phyloP scores from a whole-genome alignment of 805 yeast species.

The Starmerella sirachaensis region DNA sequence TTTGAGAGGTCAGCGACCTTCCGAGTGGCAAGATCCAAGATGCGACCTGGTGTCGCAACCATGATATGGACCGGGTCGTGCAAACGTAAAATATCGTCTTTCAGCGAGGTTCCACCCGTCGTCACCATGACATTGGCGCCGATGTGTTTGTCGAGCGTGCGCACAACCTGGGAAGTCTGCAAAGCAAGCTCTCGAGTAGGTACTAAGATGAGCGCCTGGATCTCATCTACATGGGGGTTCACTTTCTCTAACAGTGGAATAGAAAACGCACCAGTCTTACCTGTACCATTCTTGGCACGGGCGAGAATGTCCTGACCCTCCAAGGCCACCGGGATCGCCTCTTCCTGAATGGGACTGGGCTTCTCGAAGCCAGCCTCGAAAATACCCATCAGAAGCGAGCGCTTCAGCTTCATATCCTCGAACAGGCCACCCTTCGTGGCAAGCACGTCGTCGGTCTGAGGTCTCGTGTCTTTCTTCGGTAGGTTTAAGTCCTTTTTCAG shows the following conservation, averaged over 20 bases:
- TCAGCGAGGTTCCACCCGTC: constrained; percentile 91
- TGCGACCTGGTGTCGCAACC: constrained; percentile 98
- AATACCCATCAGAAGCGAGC: constrained; percentile 94
- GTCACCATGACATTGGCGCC: constrained; percentile 92
- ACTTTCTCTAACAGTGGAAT: constrained; percentile 85
- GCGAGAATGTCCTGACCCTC: constrained; percentile 94
- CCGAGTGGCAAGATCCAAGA: constrained; percentile 84
- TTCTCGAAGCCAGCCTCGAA: constrained; percentile 98
- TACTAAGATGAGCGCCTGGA: constrained; percentile 84
- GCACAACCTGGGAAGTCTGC: constrained; percentile 94
- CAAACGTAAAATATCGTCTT: constrained; percentile 88
- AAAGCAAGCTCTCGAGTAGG: constrained; percentile 97
- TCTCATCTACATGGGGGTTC: constrained; percentile 69
- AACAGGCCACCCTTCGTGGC: constrained; percentile 82
- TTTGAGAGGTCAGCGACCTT: constrained; percentile 74
- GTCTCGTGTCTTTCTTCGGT: constrained; percentile 81
- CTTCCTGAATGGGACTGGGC: constrained; percentile 97
- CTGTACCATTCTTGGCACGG: constrained; percentile 97
- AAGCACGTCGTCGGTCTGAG: constrained; percentile 92
- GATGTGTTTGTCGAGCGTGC: constrained; percentile 88
- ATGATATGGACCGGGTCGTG: constrained; percentile 86
- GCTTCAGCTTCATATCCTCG: constrained; percentile 81
- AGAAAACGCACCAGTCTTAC: constrained; percentile 94
- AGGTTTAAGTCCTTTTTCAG: constrained; percentile 69
- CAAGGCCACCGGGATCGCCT: constrained; percentile 87